A percentile compares a stretch with the other conserved stretches of the same genome.
These are phyloP conservation scores for Eutypa lata DNA, from an alignment of 2,329 filamentous ascomycete genomes.

Conservation along the genomic window DNA sequence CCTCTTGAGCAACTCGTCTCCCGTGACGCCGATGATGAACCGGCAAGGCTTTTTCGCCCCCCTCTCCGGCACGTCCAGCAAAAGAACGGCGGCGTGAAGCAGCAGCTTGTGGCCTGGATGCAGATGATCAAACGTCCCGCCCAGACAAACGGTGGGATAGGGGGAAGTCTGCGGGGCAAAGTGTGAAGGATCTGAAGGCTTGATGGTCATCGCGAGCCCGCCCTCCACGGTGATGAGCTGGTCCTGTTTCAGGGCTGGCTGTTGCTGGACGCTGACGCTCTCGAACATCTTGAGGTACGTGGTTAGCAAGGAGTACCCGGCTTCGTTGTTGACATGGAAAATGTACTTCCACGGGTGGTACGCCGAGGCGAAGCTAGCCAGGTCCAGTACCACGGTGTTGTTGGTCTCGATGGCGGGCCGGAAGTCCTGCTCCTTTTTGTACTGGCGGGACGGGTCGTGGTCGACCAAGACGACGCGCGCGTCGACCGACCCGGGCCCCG, in stretches of 20 bases:
- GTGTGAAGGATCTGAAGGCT: slow-evolving; percentile 10
- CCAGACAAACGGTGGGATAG: slow-evolving; percentile 70
- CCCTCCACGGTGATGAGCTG: slow-evolving; percentile 52
- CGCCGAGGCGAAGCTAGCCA: slow-evolving; percentile 49
- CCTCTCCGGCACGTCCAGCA: slow-evolving; percentile 53
- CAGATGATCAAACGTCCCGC: slow-evolving; percentile 94
- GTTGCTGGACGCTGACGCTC: slow-evolving; percentile 20
- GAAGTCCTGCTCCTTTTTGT: slow-evolving; percentile 24
- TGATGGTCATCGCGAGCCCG: slow-evolving; percentile 45
- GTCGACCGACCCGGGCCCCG: slow-evolving; percentile 69
- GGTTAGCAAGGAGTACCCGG: slow-evolving; percentile 56
- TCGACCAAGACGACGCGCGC: slow-evolving; percentile 71
- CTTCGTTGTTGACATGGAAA: slow-evolving; percentile 64
- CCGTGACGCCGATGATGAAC: slow-evolving; percentile 83
- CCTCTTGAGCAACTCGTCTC: slow-evolving; percentile 78
- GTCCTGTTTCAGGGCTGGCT: slow-evolving; percentile 43
- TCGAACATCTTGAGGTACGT: slow-evolving; percentile 47
- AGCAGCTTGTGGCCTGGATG: slow-evolving; percentile 96
- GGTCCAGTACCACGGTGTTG: slow-evolving; percentile 45
- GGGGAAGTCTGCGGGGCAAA: slow-evolving; percentile 22
- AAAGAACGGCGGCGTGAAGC: slow-evolving; percentile 78
- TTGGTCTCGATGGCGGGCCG: slow-evolving; percentile 39
- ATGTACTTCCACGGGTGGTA: slow-evolving; percentile 61
- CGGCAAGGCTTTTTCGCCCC: slow-evolving; percentile 42
- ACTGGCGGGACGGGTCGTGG: slow-evolving; percentile 40